Evolutionary conservation across 345 rosid species (phyloP).

Genomic region (Citrus trifoliata): DNA sequence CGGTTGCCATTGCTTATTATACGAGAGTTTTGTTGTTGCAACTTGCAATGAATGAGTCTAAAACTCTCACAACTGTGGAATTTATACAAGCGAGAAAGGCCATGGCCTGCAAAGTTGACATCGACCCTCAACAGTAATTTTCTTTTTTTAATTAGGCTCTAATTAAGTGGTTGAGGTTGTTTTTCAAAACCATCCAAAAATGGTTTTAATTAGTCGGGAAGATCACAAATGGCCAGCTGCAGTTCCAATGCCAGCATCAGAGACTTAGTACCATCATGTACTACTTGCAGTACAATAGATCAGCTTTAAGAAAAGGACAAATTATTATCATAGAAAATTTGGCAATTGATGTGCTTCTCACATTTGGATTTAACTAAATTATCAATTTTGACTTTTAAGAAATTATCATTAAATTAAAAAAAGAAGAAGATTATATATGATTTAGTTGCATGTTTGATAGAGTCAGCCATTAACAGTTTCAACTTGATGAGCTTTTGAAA

Average conservation of each 20-base stretch:
- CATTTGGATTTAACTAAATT: not conserved
- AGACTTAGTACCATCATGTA: not conserved
- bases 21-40: not conserved
- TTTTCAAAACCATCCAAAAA: not conserved
- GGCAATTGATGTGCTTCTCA: not conserved
- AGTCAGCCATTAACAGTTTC: no score
- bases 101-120: not conserved
- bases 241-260: not conserved
- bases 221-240: not conserved
- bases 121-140: not conserved
- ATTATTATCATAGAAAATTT: not conserved
- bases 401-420: not conserved
- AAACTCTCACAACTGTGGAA: not conserved
- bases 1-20: not conserved
- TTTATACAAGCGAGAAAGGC: not conserved
- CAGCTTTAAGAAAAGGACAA: not conserved
- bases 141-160: not conserved
- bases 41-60: not conserved
- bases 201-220: not conserved
- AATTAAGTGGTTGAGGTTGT: not conserved
- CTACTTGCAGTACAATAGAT: not conserved
- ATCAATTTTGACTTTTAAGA: not conserved
- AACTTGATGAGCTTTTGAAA: no score
- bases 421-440: not conserved
- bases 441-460: not conserved